A percentile compares a stretch with the other conserved stretches of the same genome.
Evolutionary conservation across 306 rosid species (phyloP).

Genomic region (Casuarina glauca): DNA sequence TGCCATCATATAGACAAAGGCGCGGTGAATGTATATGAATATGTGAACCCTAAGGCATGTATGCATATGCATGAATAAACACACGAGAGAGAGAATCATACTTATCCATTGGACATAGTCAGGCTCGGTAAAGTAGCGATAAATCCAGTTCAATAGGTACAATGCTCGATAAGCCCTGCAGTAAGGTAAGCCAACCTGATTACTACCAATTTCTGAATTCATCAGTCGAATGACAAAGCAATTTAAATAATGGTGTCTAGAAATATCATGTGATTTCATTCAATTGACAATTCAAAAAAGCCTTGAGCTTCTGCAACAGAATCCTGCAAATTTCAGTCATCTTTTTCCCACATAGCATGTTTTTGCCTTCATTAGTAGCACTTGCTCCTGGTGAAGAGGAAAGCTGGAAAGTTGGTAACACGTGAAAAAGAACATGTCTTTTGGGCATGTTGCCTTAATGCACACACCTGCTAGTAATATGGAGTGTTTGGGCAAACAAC

Average conservation of each 20-base stretch:
- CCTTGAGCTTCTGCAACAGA: not conserved
- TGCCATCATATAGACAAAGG: not conserved
- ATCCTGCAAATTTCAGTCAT: not conserved
- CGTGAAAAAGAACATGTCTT: not conserved
- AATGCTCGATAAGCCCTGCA: slow-evolving; percentile 38
- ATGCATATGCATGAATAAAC: not conserved
- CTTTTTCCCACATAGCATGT: not conserved
- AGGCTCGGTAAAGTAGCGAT: slow-evolving; percentile 34
- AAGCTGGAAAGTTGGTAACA: not conserved
- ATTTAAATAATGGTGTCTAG: not conserved
- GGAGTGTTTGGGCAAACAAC: too few relatives aligned
- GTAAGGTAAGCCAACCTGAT: not conserved
- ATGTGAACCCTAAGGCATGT: not conserved
- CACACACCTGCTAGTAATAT: too few relatives aligned
- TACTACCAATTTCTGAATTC: not conserved
- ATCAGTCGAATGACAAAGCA: not conserved
- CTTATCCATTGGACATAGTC: slow-evolving; percentile 38
- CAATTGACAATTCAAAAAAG: not conserved
- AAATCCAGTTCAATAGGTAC: slow-evolving; percentile 36
- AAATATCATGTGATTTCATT: not conserved
- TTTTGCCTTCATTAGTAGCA: too few relatives aligned
- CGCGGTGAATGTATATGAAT: not conserved
- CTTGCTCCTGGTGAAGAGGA: not conserved
- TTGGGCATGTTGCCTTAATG: not conserved
- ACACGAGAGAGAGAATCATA: not conserved